Base-by-base conservation (phyloP, 805 yeast genomes). In the Phaffomyces thermotolerans region DNA sequence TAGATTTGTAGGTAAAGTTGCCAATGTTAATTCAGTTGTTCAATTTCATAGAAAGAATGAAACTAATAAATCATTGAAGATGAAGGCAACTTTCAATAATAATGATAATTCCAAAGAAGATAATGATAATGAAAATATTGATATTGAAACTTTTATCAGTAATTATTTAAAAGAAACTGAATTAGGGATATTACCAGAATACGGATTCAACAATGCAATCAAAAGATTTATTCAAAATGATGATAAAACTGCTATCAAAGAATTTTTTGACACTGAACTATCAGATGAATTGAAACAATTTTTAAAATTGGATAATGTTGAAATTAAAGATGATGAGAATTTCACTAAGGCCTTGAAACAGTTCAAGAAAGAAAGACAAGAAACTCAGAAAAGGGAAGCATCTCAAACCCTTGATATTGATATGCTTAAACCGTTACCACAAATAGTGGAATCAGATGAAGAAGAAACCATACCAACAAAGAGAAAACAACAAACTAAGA, bases 21-120 rank as follows among this genome's bases (percentile, higher is more conserved):
- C 98, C 4, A 93, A 93, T 60, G 78, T 81, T n/a, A 82, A 86
- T 54, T 95, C 89, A 54, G 86, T 90, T 8, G 76, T 91, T 3
- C 80, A 78, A 38, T 84, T 84, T 58, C 76, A 77, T 56, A 74
- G 77, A 57, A 76, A 72, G 50, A 69, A 56, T 60, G 69, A 41
- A 32, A 23, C 44, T 2, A 29, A 9, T 27, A 38, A 44, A 23
- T 34, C 48, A 8, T 29, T 39, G 8, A 46, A 37, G 20, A 36
- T 36, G 37, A 44, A 39, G 30, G 49, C 42, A 18, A 24, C 46
- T 6, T 44, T 35, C 3, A 37, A 49, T 42, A 27, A 34, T 29
- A 40, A 45, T 22, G 34, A 33, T 24, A 39, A 45, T 20, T 43
- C 40, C 22, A 51, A 44, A 6, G 62, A 55, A 18, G 55, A 51